Evolutionary conservation across 257 asterid species (phyloP), one percentile per base, ranked within the genome.

Genomic region (Solanum chilense): DNA sequence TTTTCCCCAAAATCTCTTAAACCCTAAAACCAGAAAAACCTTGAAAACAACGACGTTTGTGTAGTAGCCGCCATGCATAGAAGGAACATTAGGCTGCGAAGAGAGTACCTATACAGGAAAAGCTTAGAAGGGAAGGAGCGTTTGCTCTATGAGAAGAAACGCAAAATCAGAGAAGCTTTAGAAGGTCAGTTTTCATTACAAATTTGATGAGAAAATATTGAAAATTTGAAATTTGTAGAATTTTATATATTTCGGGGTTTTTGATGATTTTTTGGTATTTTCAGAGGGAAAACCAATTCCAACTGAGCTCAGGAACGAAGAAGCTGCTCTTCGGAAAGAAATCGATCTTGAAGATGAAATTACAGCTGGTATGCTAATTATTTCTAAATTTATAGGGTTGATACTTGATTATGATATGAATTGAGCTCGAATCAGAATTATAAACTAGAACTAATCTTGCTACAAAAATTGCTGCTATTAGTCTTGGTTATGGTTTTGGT

Each of bases 271-370:
- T 29, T 25, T 88, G 69, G 25, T 60, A 23, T 25, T 89, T 49
- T 52, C 90, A 95, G 99, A 94, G 96, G 98, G 98, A 75, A 97
- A 95, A 88, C 98, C 99, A 18, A 97, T 97, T 87, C 99, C 99
- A 16, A 97, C 98, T 69, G 99, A 97, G 95, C 98, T 97, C 86
- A 91, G 98, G 84, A 95, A 97, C 62, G 98, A 97, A 89, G 99
- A 97, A 89, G 96, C 95, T 2, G 98, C 97, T 10, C 97, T 97
- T 84, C 96, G 99, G 69, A 94, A 92, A 88, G 96, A 96, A 94
- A 97, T 97, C 35, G 98, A 96, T 87, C 98, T 95, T 35, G 99
- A 96, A 90, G 99, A 95, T 88, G 99, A 94, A 74, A 88, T 94
- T 15, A 95, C 98, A 13, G 95, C 98, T 42, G 93, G 99, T 97